phyloP scores from a whole-genome alignment of 2,329 filamentous ascomycete species.

The Aspergillus chevalieri region DNA sequence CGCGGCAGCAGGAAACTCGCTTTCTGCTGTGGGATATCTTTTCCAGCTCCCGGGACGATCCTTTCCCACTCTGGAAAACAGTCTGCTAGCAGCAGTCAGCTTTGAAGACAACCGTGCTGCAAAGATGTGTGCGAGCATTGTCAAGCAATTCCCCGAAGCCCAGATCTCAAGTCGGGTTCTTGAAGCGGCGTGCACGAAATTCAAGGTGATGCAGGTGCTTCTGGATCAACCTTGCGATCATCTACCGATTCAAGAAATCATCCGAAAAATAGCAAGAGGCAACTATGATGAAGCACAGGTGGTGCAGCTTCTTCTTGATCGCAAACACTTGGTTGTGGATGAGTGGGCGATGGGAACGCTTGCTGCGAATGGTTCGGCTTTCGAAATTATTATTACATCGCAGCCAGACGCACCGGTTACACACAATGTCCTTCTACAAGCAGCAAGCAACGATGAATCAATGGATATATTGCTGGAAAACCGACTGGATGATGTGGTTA shows the following conservation, averaged over 20 bases:
- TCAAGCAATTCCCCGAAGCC: neutral
- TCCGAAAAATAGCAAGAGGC: neutral
- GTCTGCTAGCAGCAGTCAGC: neutral
- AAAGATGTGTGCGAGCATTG: neutral
- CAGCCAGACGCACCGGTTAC: neutral
- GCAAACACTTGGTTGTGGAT: neutral
- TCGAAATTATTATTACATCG: neutral
- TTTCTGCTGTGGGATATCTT: neutral
- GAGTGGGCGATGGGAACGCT: neutral
- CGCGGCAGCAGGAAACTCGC: neutral
- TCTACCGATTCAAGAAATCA: neutral
- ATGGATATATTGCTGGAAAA: neutral
- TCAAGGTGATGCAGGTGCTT: neutral
- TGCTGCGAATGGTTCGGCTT: neutral
- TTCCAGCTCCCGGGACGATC: neutral
- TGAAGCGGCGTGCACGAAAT: neutral
- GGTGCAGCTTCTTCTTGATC: neutral
- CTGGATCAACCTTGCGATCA: neutral
- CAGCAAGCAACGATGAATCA: neutral
- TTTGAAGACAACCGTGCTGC: neutral
- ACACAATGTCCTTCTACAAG: neutral
- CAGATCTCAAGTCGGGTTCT: neutral
- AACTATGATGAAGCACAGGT: neutral
- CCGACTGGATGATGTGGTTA: neutral
- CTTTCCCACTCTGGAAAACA: neutral